Evolutionary conservation across 2,329 filamentous ascomycete genomes (phyloP).

Genomic region (Talaromyces atroroseus): DNA sequence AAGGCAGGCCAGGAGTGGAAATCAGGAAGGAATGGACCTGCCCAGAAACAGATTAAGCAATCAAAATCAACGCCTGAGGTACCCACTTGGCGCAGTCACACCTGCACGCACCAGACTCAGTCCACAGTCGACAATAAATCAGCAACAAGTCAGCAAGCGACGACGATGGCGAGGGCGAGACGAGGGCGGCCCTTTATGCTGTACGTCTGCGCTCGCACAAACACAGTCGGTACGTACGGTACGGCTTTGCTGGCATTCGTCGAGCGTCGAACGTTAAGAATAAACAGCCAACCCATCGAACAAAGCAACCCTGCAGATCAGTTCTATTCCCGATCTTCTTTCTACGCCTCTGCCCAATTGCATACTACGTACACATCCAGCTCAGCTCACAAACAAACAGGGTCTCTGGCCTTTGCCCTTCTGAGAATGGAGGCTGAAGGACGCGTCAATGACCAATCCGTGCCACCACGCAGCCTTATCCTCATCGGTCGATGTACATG

Average conservation of each 20-base stretch:
- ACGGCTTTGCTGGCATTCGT: too few species aligned
- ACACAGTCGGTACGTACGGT: too few species aligned
- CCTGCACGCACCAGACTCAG: too few species aligned
- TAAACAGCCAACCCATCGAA: neutral
- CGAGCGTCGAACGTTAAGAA: neutral
- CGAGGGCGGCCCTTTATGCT: too few species aligned
- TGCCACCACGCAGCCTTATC: neutral
- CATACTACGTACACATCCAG: neutral
- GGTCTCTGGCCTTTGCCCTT: neutral
- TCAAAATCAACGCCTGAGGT: neutral
- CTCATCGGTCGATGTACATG: neutral
- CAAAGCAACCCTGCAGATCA: constrained; percentile 6
- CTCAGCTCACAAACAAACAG: neutral
- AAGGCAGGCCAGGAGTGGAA: constrained; percentile 2
- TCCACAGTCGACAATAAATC: too few species aligned
- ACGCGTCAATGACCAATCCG: neutral
- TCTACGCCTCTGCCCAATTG: neutral
- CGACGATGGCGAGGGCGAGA: too few species aligned
- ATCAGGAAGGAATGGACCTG: constrained; percentile 2
- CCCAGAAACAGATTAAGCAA: neutral
- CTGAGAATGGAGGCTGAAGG: neutral
- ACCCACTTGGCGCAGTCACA: neutral
- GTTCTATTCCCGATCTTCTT: constrained; percentile 2
- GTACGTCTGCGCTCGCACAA: neutral
- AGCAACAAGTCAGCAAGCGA: too few species aligned